phyloP scores from a whole-genome alignment of 768 basidiomycete genomes.

The Omphalotus guepiniiformis region DNA sequence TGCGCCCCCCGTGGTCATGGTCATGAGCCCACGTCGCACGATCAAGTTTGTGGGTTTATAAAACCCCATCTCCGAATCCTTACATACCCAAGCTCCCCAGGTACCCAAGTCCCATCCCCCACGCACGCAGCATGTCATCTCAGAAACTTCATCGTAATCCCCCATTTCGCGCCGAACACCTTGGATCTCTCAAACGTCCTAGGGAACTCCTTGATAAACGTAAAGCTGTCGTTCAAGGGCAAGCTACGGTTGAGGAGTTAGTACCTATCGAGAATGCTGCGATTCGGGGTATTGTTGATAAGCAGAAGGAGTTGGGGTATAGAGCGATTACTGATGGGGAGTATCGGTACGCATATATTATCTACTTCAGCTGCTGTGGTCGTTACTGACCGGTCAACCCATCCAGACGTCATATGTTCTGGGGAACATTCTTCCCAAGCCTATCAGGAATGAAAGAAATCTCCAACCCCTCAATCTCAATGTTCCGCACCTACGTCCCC shows the following conservation, averaged over 20 bases:
- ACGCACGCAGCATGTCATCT: too few relatives aligned
- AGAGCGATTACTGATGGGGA: slow-evolving; percentile 5
- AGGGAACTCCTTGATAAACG: slow-evolving; percentile 1
- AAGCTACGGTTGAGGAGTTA: background rate
- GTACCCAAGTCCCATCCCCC: too few relatives aligned
- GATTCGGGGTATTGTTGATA: background rate
- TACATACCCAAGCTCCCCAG: too few relatives aligned
- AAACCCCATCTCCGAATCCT: too few relatives aligned
- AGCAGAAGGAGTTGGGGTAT: background rate
- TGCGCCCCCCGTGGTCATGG: too few relatives aligned
- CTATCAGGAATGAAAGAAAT: slow-evolving; percentile 36
- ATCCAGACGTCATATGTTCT: slow-evolving; percentile 31
- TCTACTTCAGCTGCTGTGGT: too few relatives aligned
- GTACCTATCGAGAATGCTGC: background rate
- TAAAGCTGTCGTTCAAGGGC: background rate
- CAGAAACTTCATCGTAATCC: too few relatives aligned
- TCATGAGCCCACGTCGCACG: too few relatives aligned
- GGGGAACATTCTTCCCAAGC: slow-evolving; percentile 38
- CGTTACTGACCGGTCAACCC: too few relatives aligned
- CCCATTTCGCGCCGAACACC: slow-evolving; percentile 8
- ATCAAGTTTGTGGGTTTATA: too few relatives aligned
- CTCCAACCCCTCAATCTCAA: slow-evolving; percentile 17
- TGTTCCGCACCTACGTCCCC: slow-evolving; percentile 2
- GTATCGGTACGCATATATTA: background rate
- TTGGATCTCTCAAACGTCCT: slow-evolving; percentile 4